Base-by-base conservation (phyloP, 2,329 filamentous ascomycete species). In the Phyllosticta ampelicida region DNA sequence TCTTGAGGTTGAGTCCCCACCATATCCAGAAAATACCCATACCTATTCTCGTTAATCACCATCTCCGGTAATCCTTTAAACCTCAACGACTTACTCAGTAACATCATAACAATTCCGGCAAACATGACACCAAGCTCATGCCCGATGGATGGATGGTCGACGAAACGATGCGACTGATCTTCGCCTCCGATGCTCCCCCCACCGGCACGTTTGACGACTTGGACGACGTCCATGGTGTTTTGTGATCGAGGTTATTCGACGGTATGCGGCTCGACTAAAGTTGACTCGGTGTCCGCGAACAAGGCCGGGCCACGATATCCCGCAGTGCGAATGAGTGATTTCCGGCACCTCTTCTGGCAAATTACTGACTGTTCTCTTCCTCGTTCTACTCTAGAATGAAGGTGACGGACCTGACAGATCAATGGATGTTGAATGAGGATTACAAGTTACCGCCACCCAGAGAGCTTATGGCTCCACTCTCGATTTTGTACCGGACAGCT, bases 121-220 rank as follows among this genome's bases (percentile, higher is more conserved):
- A 63, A 62, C 58, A 63, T 63, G 20, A 64, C 54, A 2, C 62
- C 62, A 48, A 64, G 60, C 53, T 64, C 62, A 54, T 64, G 62
- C 29, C 62, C 62, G 16, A 63, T 36, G n/a, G 62, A 64, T 5
- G 61, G 54, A 20, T 56, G 16, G 51, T 56, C 18, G 5, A 51
- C 49, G 49, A 54, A 13, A 1, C 20, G 19, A 51, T 58, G 19
- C 51, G 49, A 51, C 19, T 51, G 19, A 6, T 51, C 56, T 11
- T 58, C 56, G 6, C n/a, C 56, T 18, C 56, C 56, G 8, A 44
- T 48, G 10, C 56, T 51, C 13, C 51, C 36, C 19, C 51, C 51
- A 13, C 55, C 49, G 11, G 51, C 51, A 36, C 55, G 55, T 23
- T 49, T 58, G 30, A 53, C 48, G 16, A 58, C 8, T 8, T 53